A percentile compares a stretch with the other conserved stretches of the same genome.
Evolutionary conservation across 345 rosid species (phyloP).

Genomic region (Brassica incana): DNA sequence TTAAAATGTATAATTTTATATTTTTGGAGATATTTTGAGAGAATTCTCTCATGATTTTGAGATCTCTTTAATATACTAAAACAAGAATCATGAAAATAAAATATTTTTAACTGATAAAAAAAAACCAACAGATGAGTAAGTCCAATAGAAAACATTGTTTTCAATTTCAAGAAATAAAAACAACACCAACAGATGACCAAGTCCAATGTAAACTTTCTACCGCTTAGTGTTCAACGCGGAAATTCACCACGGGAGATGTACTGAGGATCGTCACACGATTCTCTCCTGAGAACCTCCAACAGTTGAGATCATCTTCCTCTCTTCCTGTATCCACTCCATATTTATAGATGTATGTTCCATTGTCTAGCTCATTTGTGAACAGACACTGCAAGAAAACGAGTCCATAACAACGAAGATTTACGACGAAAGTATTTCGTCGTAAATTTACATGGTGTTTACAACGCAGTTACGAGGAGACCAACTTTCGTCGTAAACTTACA

Average conservation of each 20-base stretch:
- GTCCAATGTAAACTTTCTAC: background rate
- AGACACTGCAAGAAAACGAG: too few relatives aligned
- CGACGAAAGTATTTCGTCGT: too few relatives aligned
- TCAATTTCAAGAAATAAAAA: background rate
- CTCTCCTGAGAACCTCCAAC: background rate
- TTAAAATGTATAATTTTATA: too few relatives aligned
- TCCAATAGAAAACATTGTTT: background rate
- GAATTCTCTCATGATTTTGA: too few relatives aligned
- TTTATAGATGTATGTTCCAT: background rate
- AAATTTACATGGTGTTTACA: too few relatives aligned
- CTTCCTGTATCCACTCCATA: constrained; percentile 1
- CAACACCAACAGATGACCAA: background rate
- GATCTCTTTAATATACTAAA: background rate
- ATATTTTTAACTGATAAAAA: background rate
- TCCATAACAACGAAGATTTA: too few relatives aligned
- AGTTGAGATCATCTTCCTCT: background rate
- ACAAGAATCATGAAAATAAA: background rate
- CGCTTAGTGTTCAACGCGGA: background rate
- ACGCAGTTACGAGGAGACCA: too few relatives aligned
- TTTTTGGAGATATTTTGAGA: too few relatives aligned
- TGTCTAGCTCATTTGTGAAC: background rate
- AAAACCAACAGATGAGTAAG: background rate
- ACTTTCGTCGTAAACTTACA: too few relatives aligned
- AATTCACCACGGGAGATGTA: background rate
- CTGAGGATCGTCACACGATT: background rate